Percentiles rank a stretch among this genome's conserved stretches.
These are phyloP conservation scores for Euphorbia lathyris DNA, from an alignment of 345 rosid species.

Conservation along the genomic window DNA sequence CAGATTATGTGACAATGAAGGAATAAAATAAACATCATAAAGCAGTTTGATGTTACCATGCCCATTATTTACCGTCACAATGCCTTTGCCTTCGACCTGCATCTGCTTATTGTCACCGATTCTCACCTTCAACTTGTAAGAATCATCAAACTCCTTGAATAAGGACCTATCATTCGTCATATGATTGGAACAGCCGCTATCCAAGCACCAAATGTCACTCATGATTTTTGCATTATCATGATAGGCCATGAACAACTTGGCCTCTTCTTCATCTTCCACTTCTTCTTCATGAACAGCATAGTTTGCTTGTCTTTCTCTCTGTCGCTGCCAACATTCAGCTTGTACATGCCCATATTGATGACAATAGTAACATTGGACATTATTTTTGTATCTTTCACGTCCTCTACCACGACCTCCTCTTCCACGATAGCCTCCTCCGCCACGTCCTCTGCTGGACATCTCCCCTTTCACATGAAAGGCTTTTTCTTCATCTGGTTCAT, in stretches of 20 bases:
- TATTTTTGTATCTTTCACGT: not conserved
- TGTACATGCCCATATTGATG: not conserved
- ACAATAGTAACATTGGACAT: not conserved
- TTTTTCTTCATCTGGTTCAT: not conserved
- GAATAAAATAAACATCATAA: not conserved
- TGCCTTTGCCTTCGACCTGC: slow-evolving; percentile 4
- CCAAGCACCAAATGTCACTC: not conserved
- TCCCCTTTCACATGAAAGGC: slow-evolving; percentile 1
- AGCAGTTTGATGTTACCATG: not conserved
- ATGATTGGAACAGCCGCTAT: slow-evolving; percentile 10
- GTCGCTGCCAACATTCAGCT: not conserved
- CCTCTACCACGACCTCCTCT: no score
- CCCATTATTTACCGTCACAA: not conserved
- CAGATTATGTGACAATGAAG: not conserved
- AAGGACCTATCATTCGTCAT: not conserved
- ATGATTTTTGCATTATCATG: not conserved
- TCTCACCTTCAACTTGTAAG: not conserved
- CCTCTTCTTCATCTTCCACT: not conserved
- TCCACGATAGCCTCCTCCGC: not conserved
- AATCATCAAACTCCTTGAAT: slow-evolving; percentile 1
- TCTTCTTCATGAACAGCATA: not conserved
- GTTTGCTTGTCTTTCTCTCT: not conserved
- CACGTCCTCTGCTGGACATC: not conserved
- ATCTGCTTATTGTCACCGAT: slow-evolving; percentile 9
- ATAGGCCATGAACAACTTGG: not conserved